These are phyloP conservation scores for Saprolegnia parasitica DNA, from an alignment of 352 stramenopile genomes.

Conservation along the genomic window DNA sequence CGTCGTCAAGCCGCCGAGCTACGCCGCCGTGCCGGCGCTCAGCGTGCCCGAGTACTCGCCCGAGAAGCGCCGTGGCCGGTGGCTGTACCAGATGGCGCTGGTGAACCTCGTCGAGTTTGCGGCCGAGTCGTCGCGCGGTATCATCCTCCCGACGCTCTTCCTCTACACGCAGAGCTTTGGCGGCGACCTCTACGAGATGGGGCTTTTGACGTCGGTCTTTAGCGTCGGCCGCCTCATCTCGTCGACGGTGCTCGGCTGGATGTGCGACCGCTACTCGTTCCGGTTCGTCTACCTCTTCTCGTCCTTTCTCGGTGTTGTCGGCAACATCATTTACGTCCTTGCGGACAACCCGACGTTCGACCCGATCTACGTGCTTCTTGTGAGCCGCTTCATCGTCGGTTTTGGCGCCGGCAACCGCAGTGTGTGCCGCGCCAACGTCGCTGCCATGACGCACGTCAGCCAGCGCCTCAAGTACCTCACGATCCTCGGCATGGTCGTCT, in stretches of 20 bases:
- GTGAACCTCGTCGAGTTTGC: too few relatives aligned
- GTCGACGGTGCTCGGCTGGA: slow-evolving; percentile 76
- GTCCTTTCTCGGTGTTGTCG: slow-evolving; percentile 61
- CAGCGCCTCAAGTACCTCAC: slow-evolving; percentile 73
- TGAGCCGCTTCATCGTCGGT: slow-evolving; percentile 67
- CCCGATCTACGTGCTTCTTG: slow-evolving; percentile 58
- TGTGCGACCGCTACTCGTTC: slow-evolving; percentile 79
- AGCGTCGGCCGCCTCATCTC: slow-evolving; percentile 76
- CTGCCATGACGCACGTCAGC: slow-evolving; percentile 58
- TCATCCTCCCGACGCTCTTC: slow-evolving; percentile 76
- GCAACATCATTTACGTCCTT: slow-evolving; percentile 73
- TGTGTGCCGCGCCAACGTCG: slow-evolving; percentile 69
- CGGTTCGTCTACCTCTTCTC: slow-evolving; percentile 74
- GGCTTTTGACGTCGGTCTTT: slow-evolving; percentile 73
- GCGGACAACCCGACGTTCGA: slow-evolving; percentile 57
- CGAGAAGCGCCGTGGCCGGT: too few relatives aligned
- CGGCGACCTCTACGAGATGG: slow-evolving; percentile 72
- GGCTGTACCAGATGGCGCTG: too few relatives aligned
- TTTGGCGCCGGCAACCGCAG: slow-evolving; percentile 76
- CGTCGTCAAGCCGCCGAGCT: too few relatives aligned
- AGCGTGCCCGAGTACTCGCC: too few relatives aligned
- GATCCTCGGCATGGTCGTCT: slow-evolving; percentile 66
- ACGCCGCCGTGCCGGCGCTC: too few relatives aligned
- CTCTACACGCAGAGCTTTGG: slow-evolving; percentile 79
- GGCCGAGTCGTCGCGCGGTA: slow-evolving; percentile 32